These are phyloP conservation scores for Colletotrichum ledebouriae DNA, from an alignment of 2,329 filamentous ascomycete species.

Conservation along the genomic window DNA sequence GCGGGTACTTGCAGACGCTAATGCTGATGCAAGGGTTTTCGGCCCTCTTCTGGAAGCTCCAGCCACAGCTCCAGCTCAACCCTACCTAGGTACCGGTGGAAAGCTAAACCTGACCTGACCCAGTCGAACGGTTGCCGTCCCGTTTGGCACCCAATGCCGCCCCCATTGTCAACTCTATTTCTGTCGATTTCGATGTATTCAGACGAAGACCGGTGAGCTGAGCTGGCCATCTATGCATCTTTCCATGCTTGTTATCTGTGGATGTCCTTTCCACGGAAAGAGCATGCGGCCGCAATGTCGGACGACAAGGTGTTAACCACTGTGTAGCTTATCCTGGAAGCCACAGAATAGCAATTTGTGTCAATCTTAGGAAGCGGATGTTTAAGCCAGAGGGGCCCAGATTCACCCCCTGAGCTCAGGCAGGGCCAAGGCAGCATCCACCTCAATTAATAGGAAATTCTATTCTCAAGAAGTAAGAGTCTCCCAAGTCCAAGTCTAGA, in stretches of 20 bases:
- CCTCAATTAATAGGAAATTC: too few species aligned
- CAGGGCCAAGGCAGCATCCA: too few species aligned
- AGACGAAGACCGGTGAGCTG: slow-evolving; percentile 19
- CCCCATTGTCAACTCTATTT: slow-evolving; percentile 32
- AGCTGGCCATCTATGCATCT: neutral
- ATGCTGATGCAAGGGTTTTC: slow-evolving; percentile 41
- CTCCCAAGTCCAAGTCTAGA: too few species aligned
- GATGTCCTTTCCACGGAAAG: neutral
- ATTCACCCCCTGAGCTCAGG: too few species aligned
- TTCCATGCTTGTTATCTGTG: neutral
- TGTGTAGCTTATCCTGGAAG: too few species aligned
- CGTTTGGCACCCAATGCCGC: slow-evolving; percentile 6
- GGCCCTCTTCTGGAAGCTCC: slow-evolving; percentile 40
- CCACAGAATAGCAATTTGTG: too few species aligned
- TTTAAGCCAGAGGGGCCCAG: too few species aligned
- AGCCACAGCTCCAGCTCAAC: slow-evolving; percentile 31
- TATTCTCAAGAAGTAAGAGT: too few species aligned
- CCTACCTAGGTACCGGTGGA: slow-evolving; percentile 1
- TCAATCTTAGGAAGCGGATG: too few species aligned
- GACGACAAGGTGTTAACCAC: too few species aligned
- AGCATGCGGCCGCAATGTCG: too few species aligned
- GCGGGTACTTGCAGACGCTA: slow-evolving; percentile 38
- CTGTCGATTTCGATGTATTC: slow-evolving; percentile 52
- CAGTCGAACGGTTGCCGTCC: slow-evolving; percentile 26
- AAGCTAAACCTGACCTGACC: slow-evolving; percentile 22